Percentiles rank a stretch among this genome's conserved stretches.
phyloP scores from a whole-genome alignment of 306 rosid species.

The Neltuma alba region DNA sequence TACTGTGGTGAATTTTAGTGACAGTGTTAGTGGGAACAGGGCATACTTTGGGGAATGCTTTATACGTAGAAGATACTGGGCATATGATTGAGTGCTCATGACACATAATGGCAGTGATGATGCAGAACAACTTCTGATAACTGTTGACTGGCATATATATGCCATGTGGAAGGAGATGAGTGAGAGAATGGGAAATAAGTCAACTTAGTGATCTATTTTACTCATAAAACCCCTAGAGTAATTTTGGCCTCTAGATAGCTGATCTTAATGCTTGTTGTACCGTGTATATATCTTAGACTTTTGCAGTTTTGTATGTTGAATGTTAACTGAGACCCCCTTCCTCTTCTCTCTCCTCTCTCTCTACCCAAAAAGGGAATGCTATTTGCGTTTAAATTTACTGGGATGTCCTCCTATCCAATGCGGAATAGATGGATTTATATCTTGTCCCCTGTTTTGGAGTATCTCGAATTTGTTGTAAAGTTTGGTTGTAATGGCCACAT shows the following conservation, averaged over 20 bases:
- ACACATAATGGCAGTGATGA: neutral
- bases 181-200: neutral
- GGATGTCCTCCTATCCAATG: neutral
- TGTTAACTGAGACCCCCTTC: too few relatives aligned
- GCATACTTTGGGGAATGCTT: neutral
- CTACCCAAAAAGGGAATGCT: neutral
- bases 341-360: too few relatives aligned
- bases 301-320: neutral
- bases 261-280: neutral
- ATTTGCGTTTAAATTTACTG: neutral
- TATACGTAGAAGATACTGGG: neutral
- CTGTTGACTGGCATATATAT: neutral
- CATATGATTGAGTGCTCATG: slow-evolving; percentile 11
- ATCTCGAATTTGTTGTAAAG: neutral
- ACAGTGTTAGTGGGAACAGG: neutral
- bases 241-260: neutral
- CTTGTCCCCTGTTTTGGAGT: neutral
- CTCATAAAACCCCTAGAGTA: neutral
- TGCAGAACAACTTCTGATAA: neutral
- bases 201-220: neutral
- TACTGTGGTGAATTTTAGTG: neutral
- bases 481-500: neutral
- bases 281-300: neutral
- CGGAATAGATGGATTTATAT: neutral
- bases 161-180: neutral